Conservation (phyloP, 2,329 filamentous ascomycete genomes). For the Pezicula radicicola region DNA sequence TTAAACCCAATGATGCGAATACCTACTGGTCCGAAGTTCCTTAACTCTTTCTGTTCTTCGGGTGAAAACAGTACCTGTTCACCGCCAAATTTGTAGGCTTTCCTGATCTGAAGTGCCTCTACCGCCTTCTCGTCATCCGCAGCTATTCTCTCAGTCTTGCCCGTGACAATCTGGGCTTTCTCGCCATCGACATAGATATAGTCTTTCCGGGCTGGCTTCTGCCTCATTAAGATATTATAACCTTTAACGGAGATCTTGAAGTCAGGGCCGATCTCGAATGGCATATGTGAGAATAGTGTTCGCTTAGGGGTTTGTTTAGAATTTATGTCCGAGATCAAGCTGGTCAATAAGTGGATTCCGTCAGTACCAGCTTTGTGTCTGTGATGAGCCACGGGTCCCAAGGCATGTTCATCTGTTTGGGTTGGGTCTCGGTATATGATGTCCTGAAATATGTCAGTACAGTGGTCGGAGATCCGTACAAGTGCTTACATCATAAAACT, state of each 20-base stretch:
- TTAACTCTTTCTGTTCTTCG: slow-evolving; percentile 77
- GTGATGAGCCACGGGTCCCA: slow-evolving; percentile 53
- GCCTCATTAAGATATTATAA: slow-evolving; percentile 83
- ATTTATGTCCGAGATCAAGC: slow-evolving; percentile 82
- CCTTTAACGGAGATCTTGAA: slow-evolving; percentile 89
- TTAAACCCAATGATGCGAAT: slow-evolving; percentile 96
- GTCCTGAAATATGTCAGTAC: slow-evolving; percentile 52
- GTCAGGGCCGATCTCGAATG: slow-evolving; percentile 81
- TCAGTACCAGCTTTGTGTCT: slow-evolving; percentile 64
- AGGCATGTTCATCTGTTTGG: slow-evolving; percentile 64
- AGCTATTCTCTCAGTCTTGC: slow-evolving; percentile 71
- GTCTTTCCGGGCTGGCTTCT: slow-evolving; percentile 76
- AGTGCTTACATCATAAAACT: slow-evolving; percentile 82
- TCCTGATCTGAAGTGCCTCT: slow-evolving; percentile 78
- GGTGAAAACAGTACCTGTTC: slow-evolving; percentile 82
- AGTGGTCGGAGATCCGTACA: background rate
- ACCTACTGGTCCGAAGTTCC: slow-evolving; percentile 75
- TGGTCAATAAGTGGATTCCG: slow-evolving; percentile 75
- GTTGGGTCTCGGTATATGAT: slow-evolving; percentile 81
- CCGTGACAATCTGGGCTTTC: slow-evolving; percentile 72
- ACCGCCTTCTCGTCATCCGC: slow-evolving; percentile 76
- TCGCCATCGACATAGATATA: slow-evolving; percentile 91
- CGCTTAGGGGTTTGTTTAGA: slow-evolving; percentile 85
- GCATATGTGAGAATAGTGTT: slow-evolving; percentile 81
- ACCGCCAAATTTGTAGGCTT: slow-evolving; percentile 94